A percentile compares a stretch with the other conserved stretches of the same genome.
These are phyloP conservation scores for Eucommia ulmoides DNA, from an alignment of 257 asterid genomes.

Conservation along the genomic window DNA sequence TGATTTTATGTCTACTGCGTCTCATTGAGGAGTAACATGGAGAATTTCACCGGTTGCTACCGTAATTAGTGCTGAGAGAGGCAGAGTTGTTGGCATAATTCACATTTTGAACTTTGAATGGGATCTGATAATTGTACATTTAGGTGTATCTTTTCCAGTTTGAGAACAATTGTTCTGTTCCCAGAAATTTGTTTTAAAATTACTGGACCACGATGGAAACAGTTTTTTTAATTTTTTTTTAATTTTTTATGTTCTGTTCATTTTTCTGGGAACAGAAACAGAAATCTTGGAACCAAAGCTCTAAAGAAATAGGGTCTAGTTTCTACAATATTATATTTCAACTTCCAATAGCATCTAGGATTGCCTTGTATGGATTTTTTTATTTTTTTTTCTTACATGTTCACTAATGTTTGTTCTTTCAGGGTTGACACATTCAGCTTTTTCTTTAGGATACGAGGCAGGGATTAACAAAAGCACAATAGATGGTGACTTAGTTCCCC, in stretches of 20 bases:
- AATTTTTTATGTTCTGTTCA: neutral
- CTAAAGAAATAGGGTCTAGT: neutral
- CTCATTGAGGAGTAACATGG: no score
- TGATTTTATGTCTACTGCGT: no score
- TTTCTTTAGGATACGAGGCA: slow-evolving; percentile 87
- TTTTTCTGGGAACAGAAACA: neutral
- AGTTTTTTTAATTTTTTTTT: neutral
- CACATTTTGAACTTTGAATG: no score
- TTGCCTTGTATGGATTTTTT: neutral
- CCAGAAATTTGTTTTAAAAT: no score
- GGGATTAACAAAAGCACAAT: slow-evolving; percentile 62
- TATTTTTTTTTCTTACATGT: neutral
- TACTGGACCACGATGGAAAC: neutral
- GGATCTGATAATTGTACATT: no score
- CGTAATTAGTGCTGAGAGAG: no score
- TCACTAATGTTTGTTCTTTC: slow-evolving; percentile 17
- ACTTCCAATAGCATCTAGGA: neutral
- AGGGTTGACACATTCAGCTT: slow-evolving; percentile 89
- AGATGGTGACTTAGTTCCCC: slow-evolving; percentile 87
- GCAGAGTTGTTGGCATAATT: no score
- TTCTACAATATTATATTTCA: neutral
- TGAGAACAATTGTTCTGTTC: no score
- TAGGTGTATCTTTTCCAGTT: no score
- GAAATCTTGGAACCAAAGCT: neutral
- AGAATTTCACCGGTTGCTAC: no score